Evolutionary conservation across 139 green algal genomes (phyloP).

Genomic region (Diplosphaera chodatii): DNA sequence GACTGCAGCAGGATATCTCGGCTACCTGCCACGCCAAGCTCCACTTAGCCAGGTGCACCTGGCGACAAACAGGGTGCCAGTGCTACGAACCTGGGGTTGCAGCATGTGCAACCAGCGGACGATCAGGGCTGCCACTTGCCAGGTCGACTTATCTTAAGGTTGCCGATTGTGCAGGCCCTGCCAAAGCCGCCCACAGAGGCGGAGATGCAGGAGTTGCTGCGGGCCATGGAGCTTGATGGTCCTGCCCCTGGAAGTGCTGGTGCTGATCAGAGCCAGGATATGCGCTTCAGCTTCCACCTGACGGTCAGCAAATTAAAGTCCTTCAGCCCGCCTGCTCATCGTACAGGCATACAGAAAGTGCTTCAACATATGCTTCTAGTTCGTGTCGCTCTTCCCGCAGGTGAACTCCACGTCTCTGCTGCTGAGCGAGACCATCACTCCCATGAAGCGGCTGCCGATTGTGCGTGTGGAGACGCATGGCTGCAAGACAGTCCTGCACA

Average conservation of each 20-base stretch:
- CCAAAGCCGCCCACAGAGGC: conserved; percentile 18
- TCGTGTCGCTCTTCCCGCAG: too few relatives aligned
- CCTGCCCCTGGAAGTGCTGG: conserved; percentile 3
- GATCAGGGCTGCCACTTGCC: too few relatives aligned
- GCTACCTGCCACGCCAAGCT: conserved; percentile 22
- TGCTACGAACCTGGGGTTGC: not conserved
- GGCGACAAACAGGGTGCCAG: not conserved
- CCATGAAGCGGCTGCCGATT: not conserved
- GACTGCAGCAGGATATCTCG: conserved; percentile 20
- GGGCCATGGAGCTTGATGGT: conserved; percentile 27
- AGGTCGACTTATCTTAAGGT: not conserved
- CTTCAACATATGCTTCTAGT: too few relatives aligned
- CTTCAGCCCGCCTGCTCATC: too few relatives aligned
- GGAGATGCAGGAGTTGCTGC: conserved; percentile 34
- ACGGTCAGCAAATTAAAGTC: conserved; percentile 7
- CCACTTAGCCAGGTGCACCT: not conserved
- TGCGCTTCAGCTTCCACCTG: conserved; percentile 1
- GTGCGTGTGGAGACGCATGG: conserved; percentile 3
- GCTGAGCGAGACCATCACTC: conserved; percentile 11
- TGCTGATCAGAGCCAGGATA: not conserved
- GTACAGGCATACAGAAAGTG: too few relatives aligned
- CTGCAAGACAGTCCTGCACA: not conserved
- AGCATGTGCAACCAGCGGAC: not conserved
- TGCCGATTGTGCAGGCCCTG: not conserved
- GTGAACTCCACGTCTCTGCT: conserved; percentile 3